Percentiles rank a stretch among this genome's conserved stretches.
Evolutionary conservation across 495 filamentous ascomycete genomes (phyloP).

Genomic region (Cudoniella acicularis): DNA sequence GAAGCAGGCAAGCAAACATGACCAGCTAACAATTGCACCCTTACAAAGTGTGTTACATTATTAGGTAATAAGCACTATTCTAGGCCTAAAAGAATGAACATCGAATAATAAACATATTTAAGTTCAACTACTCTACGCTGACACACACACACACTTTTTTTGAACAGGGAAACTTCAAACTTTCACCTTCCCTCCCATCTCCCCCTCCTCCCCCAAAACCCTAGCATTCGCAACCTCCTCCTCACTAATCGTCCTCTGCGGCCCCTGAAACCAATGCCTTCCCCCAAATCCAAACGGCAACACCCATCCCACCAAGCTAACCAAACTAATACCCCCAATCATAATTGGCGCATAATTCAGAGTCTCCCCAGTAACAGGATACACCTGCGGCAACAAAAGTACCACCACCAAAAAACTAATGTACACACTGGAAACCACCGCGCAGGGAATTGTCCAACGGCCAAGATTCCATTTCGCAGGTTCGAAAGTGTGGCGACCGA

Average conservation of each 20-base stretch:
- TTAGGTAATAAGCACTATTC: no score
- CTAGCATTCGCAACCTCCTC: constrained; percentile 9
- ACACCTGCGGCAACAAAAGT: constrained; percentile 27
- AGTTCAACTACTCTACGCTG: no score
- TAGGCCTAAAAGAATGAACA: no score
- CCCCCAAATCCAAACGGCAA: constrained; percentile 24
- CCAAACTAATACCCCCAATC: constrained; percentile 26
- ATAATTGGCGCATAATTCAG: constrained; percentile 30
- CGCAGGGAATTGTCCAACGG: constrained; percentile 7
- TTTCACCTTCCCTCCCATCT: background rate
- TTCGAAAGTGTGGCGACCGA: constrained; percentile 28
- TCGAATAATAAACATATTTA: no score
- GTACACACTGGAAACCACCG: constrained; percentile 16
- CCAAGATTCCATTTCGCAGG: constrained; percentile 33
- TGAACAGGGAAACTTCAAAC: no score
- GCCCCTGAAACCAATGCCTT: constrained; percentile 26
- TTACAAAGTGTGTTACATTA: no score
- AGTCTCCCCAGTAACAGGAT: constrained; percentile 24
- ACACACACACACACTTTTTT: no score
- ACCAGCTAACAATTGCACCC: no score
- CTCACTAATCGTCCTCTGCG: constrained; percentile 26
- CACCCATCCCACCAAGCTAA: constrained; percentile 22
- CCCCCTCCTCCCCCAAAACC: constrained; percentile 1
- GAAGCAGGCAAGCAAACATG: no score
- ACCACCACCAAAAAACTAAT: constrained; percentile 27